Base-by-base conservation (phyloP, 768 basidiomycete genomes). In the Daedaleopsis sinensis region DNA sequence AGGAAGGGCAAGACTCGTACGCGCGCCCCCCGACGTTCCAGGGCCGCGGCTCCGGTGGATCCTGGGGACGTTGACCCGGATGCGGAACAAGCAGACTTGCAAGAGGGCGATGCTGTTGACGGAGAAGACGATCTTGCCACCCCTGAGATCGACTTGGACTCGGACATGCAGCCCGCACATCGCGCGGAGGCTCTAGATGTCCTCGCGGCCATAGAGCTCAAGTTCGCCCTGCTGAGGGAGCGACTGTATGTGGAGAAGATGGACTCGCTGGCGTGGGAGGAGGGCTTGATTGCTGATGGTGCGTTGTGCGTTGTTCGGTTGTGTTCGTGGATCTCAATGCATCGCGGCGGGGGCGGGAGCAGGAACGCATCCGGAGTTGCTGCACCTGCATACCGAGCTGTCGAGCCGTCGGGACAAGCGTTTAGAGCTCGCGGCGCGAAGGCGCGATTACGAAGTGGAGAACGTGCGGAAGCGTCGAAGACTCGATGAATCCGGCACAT, bases 221-320 rank as follows among this genome's bases (percentile, higher is more conserved):
- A 92, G 69, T 97, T 95, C 73, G 95, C 96, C 0, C 76, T 90
- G 36, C 74, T 98, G 58, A 78, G 96, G 50, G 95, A 98, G 72
- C 80, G 86, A 52, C 80, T 98, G 16, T 98, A 96, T 72, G 81
- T 98, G 19, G 96, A 98, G 76, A 91, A 95, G 72, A 94, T 98
- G 93, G 91, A 94, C 43, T 86, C 85, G 5, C 77, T 96, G 9
- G 89, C 91, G 37, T 90, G 88, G 85, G 96, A 98, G 73, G 94
- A 98, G 70, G 77, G 83, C 15, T 78, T 95, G 67, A 82, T 98
- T 23, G 79, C 84, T 32, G 83, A 88, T 46, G 91, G 95, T 94
- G 66, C 67, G 87, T 57, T 59, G 52, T 48, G 43, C 39, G 10
- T 27, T 55, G n/a, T 52, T 37, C 52, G 19, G 54, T 35, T 53